Base-by-base conservation (phyloP, 2,329 filamentous ascomycete species). In the Aspergillus pseudonomiae region DNA sequence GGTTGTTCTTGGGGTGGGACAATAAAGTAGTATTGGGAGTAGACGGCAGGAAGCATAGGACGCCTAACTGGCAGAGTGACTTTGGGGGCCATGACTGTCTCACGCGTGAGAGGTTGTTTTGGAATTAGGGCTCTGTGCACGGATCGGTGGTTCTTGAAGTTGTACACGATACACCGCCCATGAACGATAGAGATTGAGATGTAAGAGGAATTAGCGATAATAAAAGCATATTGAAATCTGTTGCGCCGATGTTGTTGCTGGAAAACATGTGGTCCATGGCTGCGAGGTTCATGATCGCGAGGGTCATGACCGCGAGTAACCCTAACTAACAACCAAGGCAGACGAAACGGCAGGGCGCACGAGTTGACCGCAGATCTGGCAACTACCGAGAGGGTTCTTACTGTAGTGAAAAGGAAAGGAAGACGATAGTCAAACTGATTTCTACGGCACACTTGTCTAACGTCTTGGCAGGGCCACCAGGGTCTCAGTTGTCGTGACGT, bases 401-500 rank as follows among this genome's bases (percentile, higher is more conserved):
- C 21, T 24, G 21, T 24, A 24, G 21, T 24, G 21, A 24, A 24
- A 24, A 24, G 21, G 21, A 24, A 24, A 28, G 26, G 26, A 28
- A 36, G 5, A 36, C 14, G 14, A 6, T 6, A 53, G 50, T 53
- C 12, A 21, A 34, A 10, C 28, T 5, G 26, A 26, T 26, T 16
- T 46, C 43, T n/a, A 46, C 11, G 7, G 14, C 34, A 5, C 21
- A 3, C 11, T 48, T 55, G 30, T 55, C 52, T 39, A 39, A 55
- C 12, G 32, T 36, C 52, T 55, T 55, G 52, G 52, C 52, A 55
- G 52, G 52, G 52, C 32, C 48, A 11, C 24, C 32, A 39, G 32
- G 21, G 52, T 55, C 52, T 39, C n/a, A 55, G n/a, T 50, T 50
- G 12, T 54, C 19, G 50, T 53, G 50, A 53, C 50, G 26, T 39